A percentile compares a stretch with the other conserved stretches of the same genome.
phyloP scores from a whole-genome alignment of 2,329 filamentous ascomycete genomes.

The Fusarium fujikuroi region DNA sequence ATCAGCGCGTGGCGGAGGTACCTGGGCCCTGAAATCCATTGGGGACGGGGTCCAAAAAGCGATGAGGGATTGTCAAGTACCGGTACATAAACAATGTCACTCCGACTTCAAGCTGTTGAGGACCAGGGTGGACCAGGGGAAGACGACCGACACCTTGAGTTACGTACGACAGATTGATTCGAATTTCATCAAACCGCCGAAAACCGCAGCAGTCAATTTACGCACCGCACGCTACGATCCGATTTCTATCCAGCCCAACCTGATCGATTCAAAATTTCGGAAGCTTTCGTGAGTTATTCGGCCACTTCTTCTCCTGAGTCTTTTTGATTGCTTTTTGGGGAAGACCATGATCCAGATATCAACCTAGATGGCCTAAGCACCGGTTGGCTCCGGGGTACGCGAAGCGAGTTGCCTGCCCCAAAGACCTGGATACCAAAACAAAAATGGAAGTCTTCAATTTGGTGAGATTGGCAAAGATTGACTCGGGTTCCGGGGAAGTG shows the following conservation, averaged over 20 bases:
- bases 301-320: constrained; percentile 4
- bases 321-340: constrained; percentile 13
- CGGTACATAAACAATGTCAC: constrained; percentile 32
- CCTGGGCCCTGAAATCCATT: constrained; percentile 38
- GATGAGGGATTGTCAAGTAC: constrained; percentile 40
- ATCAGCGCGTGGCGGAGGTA: constrained; percentile 28
- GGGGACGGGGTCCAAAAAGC: constrained; percentile 38
- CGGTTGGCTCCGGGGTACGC: constrained; percentile 1
- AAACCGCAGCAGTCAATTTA: constrained; percentile 35
- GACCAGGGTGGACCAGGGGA: constrained; percentile 39
- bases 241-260: neutral
- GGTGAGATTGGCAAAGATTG: constrained; percentile 30
- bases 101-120: constrained; percentile 42
- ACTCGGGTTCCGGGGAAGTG: constrained; percentile 34
- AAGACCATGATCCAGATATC: neutral
- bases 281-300: constrained; percentile 17
- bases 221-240: constrained; percentile 12
- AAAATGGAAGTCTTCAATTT: constrained; percentile 17
- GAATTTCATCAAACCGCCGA: constrained; percentile 33
- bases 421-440: neutral
- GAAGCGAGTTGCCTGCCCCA: constrained; percentile 10
- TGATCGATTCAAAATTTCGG: constrained; percentile 4
- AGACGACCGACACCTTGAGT: constrained; percentile 26
- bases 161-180: constrained; percentile 39
- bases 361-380: constrained; percentile 11